Conservation (phyloP, 345 rosid species). For the Tarenaya hassleriana region DNA sequence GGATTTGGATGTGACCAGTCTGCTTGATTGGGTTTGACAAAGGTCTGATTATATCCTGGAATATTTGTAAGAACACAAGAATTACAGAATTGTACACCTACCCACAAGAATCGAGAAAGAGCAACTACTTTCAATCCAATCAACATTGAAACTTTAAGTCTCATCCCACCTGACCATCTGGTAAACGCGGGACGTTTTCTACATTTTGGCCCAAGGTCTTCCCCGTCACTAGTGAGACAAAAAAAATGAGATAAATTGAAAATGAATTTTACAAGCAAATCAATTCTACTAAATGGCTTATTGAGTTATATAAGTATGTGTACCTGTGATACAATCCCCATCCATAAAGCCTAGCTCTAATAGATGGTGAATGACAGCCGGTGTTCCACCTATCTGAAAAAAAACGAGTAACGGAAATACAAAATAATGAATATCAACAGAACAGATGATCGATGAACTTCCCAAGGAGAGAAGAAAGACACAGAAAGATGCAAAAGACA, state of each 20-base stretch:
- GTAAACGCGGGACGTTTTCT: constrained; percentile 51
- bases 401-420: constrained; percentile 8
- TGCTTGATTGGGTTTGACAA: constrained; percentile 79
- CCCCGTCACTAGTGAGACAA: constrained; percentile 61
- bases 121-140: neutral
- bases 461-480: neutral
- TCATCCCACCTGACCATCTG: constrained; percentile 68
- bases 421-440: constrained; percentile 9
- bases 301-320: neutral
- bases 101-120: constrained; percentile 15
- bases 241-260: constrained; percentile 2
- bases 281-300: constrained; percentile 11
- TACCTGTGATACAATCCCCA: constrained; percentile 82
- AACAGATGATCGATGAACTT: neutral
- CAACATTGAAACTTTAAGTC: constrained; percentile 10
- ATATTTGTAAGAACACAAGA: neutral
- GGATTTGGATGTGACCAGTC: constrained; percentile 92
- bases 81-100: neutral
- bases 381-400: constrained; percentile 71
- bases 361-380: constrained; percentile 66
- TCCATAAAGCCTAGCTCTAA: constrained; percentile 58
- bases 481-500: neutral
- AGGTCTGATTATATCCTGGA: constrained; percentile 70
- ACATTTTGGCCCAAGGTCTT: constrained; percentile 87
- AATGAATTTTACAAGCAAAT: constrained; percentile 5